Conservation (phyloP, 129 eudicot species). For the Artemisia tridentata region DNA sequence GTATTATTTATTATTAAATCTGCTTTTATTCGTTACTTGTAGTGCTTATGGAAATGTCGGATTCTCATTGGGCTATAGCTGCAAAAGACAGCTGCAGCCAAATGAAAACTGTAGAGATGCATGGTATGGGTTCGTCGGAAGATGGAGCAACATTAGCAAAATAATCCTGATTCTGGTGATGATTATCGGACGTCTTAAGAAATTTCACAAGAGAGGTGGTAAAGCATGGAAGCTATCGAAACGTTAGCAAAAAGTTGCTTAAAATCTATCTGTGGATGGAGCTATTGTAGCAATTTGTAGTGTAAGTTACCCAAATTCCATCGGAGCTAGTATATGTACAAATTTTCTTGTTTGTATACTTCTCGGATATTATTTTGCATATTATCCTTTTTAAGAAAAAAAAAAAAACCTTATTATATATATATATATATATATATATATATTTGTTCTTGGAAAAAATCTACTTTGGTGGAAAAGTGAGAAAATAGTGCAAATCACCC, state of each 20-base stretch:
- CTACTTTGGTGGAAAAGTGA: no score
- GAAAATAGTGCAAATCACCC: no score
- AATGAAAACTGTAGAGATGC: slow-evolving; percentile 26
- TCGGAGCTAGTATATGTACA: background rate
- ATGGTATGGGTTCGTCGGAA: slow-evolving; percentile 43
- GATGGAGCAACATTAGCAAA: slow-evolving; percentile 41
- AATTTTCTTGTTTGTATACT: no score
- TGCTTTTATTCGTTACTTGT: background rate
- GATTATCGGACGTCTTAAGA: slow-evolving; percentile 52
- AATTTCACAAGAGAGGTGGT: slow-evolving; percentile 38
- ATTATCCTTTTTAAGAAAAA: no score
- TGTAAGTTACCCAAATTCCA: background rate
- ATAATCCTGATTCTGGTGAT: slow-evolving; percentile 36
- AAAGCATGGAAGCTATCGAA: slow-evolving; percentile 22
- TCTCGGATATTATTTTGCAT: no score
- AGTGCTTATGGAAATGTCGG: slow-evolving; percentile 52
- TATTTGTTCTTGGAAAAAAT: no score
- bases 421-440: no score
- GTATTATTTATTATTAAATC: no score
- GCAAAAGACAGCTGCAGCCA: slow-evolving; percentile 29
- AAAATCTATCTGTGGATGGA: background rate
- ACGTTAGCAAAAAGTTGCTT: background rate
- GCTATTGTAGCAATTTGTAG: background rate
- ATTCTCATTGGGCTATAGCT: slow-evolving; percentile 45
- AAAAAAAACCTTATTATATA: no score